Base-by-base conservation (phyloP, 441 rosid genomes). In the Euphorbia celastroides region DNA sequence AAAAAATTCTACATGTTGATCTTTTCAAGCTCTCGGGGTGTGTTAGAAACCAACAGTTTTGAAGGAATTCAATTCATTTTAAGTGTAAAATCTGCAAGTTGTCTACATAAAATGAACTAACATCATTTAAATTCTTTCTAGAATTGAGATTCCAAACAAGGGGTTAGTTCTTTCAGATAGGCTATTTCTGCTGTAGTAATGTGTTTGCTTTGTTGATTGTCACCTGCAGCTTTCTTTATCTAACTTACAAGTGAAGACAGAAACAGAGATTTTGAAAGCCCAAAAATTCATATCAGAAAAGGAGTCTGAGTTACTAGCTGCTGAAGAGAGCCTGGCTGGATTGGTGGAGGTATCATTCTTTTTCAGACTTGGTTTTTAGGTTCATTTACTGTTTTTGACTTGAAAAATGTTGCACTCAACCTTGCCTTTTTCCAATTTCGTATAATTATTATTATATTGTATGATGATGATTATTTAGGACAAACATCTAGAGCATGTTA, bases 291-390 rank as follows among this genome's bases (percentile, higher is more conserved):
- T 90, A 68, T 79, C 80, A 26, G 86, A 84, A 72, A 88, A 93
- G 68, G 92, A 82, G 78, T 82, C 81, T 61, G 97, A 90, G 76
- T 68, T 87, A 65, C 80, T 62, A 72, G 90, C 84, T 70, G 93
- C 89, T 60, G 97, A 90, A 76, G 97, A 84, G 76, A 83, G 80
- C 80, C 88, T 90, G 34, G 79, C 87, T n/a, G 98, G 89, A 66
- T 72, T 93, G 61, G 80, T 83, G 76, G 98, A 88, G 88, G 98
- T 89, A 79, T 50, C 25, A 46, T 38, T 61, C n/a, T 69, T 65
- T 19, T 57, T 60, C 52, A 44, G n/a, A n/a, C n/a, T n/a, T n/a
- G n/a, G n/a, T n/a, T 57, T 60, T 65, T 25, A 6, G 14, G 31
- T 23, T 10, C 28, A 38, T 10, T n/a, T 19, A 50, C 5, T 3